Base-by-base conservation (phyloP, 139 green algal genomes). In the Chlamydomonas sp. region DNA sequence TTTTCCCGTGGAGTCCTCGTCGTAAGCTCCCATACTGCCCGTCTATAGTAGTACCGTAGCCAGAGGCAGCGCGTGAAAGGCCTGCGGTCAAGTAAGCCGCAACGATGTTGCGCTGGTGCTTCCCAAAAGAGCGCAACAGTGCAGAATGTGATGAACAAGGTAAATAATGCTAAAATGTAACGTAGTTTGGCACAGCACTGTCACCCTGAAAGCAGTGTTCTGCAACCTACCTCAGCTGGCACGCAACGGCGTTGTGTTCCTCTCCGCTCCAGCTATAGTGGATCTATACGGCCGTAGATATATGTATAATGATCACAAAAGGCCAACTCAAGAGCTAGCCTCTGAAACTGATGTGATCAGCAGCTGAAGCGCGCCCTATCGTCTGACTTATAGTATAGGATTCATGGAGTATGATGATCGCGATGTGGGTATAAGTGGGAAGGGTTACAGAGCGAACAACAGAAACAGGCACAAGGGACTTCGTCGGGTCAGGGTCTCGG, bases 1-100 rank as follows among this genome's bases (percentile, higher is more conserved):
- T 85, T 93, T 93, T 20, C 90, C 90, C 67, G 85, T 92, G 4
- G 81, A 88, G 78, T 93, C 90, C 71, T 92, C 86, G 73, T 87
- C 79, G 31, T 49, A 49, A 71, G 61, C 72, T n/a, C 67, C 67
- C 71, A 86, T 49, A 49, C 31, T 49, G 31, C 31, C 31, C 31
- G 31, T 49, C 31, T 49, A 49, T 49, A 49, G 31, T 49, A 49
- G 31, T 49, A 49, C 31, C 31, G 31, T 49, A 49, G 31, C 31
- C 31, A 49, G 31, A 49, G 31, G 31, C 31, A 49, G 31, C 31
- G 31, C 31, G 31, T 49, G 31, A 49, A 49, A 71, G 66, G 10
- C 12, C 12, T 14, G 66, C 66, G 12, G 12, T 71, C 10, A 71
- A 71, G 66, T 71, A 14, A 10, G 12, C 12, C 12, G 10, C 66